A percentile compares a stretch with the other conserved stretches of the same genome.
Evolutionary conservation across 1,284 basidiomycete genomes (phyloP).

Genomic region (Ceratobasidium sp.): DNA sequence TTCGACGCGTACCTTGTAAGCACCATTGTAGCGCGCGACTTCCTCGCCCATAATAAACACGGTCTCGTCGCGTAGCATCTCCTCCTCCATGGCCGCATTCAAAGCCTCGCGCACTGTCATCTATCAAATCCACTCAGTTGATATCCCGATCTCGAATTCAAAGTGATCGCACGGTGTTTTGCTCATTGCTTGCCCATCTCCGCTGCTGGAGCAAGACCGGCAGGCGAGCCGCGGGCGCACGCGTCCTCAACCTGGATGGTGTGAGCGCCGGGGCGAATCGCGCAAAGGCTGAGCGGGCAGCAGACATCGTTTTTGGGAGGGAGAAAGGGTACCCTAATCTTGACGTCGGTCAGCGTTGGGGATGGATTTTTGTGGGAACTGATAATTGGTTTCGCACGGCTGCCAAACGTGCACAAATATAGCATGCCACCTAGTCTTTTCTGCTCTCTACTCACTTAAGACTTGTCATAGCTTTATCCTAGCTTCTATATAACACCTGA

Average conservation of each 20-base stretch:
- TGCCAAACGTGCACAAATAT: conserved; percentile 23
- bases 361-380: conserved; percentile 33
- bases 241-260: conserved; percentile 53
- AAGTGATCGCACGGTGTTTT: conserved; percentile 38
- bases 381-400: conserved; percentile 35
- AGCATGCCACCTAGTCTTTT: background rate
- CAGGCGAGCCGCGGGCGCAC: conserved; percentile 56
- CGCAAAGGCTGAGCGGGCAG: conserved; percentile 69
- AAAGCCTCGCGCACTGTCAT: conserved; percentile 99
- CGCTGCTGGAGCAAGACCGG: conserved; percentile 57
- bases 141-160: background rate
- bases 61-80: conserved; percentile 95
- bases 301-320: conserved; percentile 56
- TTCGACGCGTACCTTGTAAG: conserved; percentile 84
- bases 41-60: conserved; percentile 99
- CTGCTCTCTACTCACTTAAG: background rate
- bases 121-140: conserved; percentile 55
- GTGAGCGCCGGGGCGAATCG: conserved; percentile 70
- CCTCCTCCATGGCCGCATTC: conserved; percentile 99
- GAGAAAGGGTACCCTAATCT: conserved; percentile 19
- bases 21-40: conserved; percentile 98
- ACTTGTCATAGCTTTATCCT: no score
- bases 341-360: conserved; percentile 39
- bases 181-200: conserved; percentile 48
- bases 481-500: background rate